Evolutionary conservation across 208 protist genomes (phyloP).

Genomic region (Phytomonas sp.): DNA sequence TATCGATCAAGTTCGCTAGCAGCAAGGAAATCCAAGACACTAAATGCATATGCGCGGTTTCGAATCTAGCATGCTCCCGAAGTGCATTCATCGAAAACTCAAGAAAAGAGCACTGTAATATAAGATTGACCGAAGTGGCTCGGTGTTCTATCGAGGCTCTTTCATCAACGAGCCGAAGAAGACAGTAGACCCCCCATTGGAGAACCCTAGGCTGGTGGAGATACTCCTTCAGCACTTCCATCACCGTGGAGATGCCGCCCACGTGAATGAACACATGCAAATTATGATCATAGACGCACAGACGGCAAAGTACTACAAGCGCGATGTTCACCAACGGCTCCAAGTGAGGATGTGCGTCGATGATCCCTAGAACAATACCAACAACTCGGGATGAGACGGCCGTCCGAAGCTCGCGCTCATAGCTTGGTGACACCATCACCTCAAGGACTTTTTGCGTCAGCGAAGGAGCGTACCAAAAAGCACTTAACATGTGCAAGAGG

Average conservation of each 20-base stretch:
- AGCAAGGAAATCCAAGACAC: conserved; percentile 34
- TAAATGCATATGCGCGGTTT: conserved; percentile 24
- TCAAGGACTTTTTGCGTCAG: conserved; percentile 46
- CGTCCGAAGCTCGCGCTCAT: conserved; percentile 21
- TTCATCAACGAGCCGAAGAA: conserved; percentile 36
- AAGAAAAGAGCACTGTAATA: conserved; percentile 35
- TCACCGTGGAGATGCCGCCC: conserved; percentile 61
- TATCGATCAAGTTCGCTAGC: conserved; percentile 29
- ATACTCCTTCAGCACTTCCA: conserved; percentile 82
- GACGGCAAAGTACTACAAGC: conserved; percentile 49
- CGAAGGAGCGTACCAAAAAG: conserved; percentile 50
- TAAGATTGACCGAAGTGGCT: conserved; percentile 22
- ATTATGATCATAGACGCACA: conserved; percentile 56
- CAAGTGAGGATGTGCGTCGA: conserved; percentile 73
- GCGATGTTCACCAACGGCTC: conserved; percentile 47
- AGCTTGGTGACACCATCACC: conserved; percentile 25
- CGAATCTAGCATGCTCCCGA: conserved; percentile 27
- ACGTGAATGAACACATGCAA: conserved; percentile 49
- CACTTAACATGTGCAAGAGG: conserved; percentile 62
- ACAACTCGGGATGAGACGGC: conserved; percentile 48
- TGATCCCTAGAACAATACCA: conserved; percentile 64
- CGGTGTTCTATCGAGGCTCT: conserved; percentile 10
- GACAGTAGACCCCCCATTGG: conserved; percentile 64
- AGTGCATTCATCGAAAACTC: conserved; percentile 48
- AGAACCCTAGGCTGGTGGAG: conserved; percentile 40